Evolutionary conservation across 2,329 filamentous ascomycete species (phyloP), one percentile per base, ranked within the genome.

Genomic region (Teratosphaeriaceae sp.): DNA sequence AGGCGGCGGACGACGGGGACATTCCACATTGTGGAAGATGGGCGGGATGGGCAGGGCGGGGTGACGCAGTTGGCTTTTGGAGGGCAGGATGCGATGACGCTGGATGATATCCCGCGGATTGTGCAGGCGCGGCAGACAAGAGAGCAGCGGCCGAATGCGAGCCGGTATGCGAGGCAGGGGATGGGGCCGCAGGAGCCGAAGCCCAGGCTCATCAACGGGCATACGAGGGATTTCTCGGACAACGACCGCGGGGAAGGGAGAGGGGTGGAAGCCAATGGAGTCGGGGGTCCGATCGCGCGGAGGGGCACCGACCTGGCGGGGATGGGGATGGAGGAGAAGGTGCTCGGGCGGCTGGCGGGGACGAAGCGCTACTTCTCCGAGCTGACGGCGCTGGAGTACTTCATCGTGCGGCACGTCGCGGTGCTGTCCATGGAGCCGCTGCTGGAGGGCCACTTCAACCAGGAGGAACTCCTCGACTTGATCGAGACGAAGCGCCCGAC

Each of bases 101-200:
- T 98, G 44, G 92, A 98, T 58, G 92, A 98, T 59, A 97, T 98
- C 54, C 88, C 92, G 7, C 79, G 92, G 50, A 94, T 98, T 57
- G 89, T 96, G 31, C 92, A 92, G 24, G 87, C 92, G 12, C 89
- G 97, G 63, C 90, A 97, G 66, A 89, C 90, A 19, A 83, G 88
- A 55, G 90, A 97, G 61, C 88, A 94, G 61, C 76, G 86, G 49
- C 84, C 86, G 12, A 87, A 85, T 61, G 82, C 84, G 11, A 88
- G 87, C 58, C 84, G 82, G 47, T 83, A 85, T 56, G 80, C 82
- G 30, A 79, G 85, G 19, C 80, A 82, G 48, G 82, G 85, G 34
- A 69, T 80, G 56, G 84, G 78, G 61, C 74, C 76, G 29, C 74
- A 74, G 19, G 80, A 85, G 50, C 80, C 84, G 18, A 78, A 79